Conservation (phyloP, 805 yeast species). For the Grigorovia humatica region DNA sequence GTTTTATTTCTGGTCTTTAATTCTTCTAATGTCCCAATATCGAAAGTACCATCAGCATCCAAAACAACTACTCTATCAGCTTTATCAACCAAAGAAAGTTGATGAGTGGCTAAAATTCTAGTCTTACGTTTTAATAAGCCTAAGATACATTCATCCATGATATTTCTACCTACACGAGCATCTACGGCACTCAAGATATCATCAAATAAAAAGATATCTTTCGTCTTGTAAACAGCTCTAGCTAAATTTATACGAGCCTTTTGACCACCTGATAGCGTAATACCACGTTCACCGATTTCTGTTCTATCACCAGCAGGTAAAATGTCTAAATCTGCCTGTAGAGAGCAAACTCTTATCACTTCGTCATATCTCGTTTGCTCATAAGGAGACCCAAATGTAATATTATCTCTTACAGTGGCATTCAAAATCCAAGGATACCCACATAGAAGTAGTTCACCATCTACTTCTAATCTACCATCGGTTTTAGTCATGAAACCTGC, state of each 20-base stretch:
- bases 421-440: slow-evolving; percentile 82
- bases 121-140: slow-evolving; percentile 52
- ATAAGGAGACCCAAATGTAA: slow-evolving; percentile 51
- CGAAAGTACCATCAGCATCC: slow-evolving; percentile 51
- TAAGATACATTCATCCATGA: slow-evolving; percentile 56
- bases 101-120: slow-evolving; percentile 75
- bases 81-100: slow-evolving; percentile 54
- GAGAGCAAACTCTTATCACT: slow-evolving; percentile 56
- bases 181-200: slow-evolving; percentile 82
- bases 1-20: slow-evolving; percentile 35
- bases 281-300: slow-evolving; percentile 79
- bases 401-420: slow-evolving; percentile 66
- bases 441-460: slow-evolving; percentile 44
- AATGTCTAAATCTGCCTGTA: slow-evolving; percentile 51
- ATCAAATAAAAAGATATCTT: slow-evolving; percentile 60
- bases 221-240: slow-evolving; percentile 62
- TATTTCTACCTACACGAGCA: slow-evolving; percentile 76
- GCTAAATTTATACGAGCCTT: slow-evolving; percentile 76
- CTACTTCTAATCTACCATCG: slow-evolving; percentile 40
- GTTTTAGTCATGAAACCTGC: slow-evolving; percentile 58
- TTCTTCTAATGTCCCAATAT: slow-evolving; percentile 51
- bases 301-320: slow-evolving; percentile 69
- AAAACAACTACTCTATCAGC: slow-evolving; percentile 66
- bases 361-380: slow-evolving; percentile 41
- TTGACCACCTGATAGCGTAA: slow-evolving; percentile 83